Evolutionary conservation across 306 rosid genomes (phyloP), one percentile per base, ranked within the genome.

Genomic region (Cicer arietinum): DNA sequence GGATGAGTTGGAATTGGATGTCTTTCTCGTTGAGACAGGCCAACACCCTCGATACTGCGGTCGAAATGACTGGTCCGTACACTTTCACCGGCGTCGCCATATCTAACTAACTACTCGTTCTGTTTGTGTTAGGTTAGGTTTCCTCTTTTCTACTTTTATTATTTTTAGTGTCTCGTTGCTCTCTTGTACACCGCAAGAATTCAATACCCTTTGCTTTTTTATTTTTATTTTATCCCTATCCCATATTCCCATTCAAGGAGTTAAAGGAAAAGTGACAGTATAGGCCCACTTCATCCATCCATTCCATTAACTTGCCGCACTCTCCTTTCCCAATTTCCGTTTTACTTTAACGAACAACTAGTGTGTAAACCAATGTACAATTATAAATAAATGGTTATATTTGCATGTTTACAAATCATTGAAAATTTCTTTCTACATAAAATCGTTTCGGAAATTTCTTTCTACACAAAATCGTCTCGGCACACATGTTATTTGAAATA

Each of bases 21-120:
- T 91, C 85, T 79, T 91, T 93, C 88, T 93, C 98, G 10, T 71
- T 11, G 4, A 91, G 94, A 80, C 96, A 89, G 39, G 90, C 93
- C 52, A 93, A 53, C 4, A 93, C 97, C 69, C 98, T 85, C 1
- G 98, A 88, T 48, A 93, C 93, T 0, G 92, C 93, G 0, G 98
- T 88, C 1, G 97, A 93, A n/a, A 84, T 14, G 51, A 90, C 67
- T 35, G 96, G 94, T 62, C 98, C 98, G 87, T 85, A 93, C 85
- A 93, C 91, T 74, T 85, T 88, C 67, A 87, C 97, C 0, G 89
- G 75, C 39, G 82, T 69, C n/a, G 88, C 89, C 98, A 89, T 93
- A 30, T 39, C 45, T 7, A 17, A 11, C 54, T 48, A 48, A 46
- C 13, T 11, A 1, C 12, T 8, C 12, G 0, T 22, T 22, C 25